Evolutionary conservation across 768 basidiomycete genomes (phyloP), one percentile per base, ranked within the genome.

Genomic region (Rhizopogon rudus): DNA sequence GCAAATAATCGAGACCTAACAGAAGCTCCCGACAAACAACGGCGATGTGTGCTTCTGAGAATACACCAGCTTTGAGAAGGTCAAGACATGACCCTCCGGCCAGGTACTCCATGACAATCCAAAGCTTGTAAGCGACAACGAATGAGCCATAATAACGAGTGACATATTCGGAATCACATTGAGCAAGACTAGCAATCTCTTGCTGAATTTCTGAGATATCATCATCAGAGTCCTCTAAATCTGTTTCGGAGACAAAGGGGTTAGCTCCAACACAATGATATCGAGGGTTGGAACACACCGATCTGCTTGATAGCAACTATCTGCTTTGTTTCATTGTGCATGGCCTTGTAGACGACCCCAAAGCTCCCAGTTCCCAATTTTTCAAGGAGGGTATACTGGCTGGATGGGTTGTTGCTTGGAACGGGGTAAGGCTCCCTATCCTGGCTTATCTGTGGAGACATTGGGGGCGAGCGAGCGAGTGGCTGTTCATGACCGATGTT

Each of bases 21-120:
- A 99, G 79, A 1, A 98, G 84, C 67, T 99, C 96, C 50, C 92
- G 89, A 64, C 92, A 93, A 59, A 98, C 82, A 61, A 97, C 87
- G 6, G 97, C 94, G 60, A 98, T 98, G 65, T 98, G 95, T 0
- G 84, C 81, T 72, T 99, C 97, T 13, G 88, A 84, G 70, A 98
- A 97, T 31, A 82, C 76, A 28, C 93, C 96, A 1, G 93, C 82
- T 71, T 96, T 97, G 62, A 98, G 82, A 53, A 99, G 80, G 72
- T 98, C 97, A 53, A 98, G 82, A 73, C 97, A 98, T 28, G 94
- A 97, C n/a, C 97, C 97, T 42, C 97, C 97, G 0, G 93, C 94
- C 52, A 98, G 87, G 72, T 93, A 99, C 72, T 99, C 97, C 97
- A 99, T 98, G 65, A 99, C 76, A 66, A 99, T 99, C 97, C 97